phyloP scores from a whole-genome alignment of 2,329 filamentous ascomycete genomes.

The Aquanectria penicillioides region DNA sequence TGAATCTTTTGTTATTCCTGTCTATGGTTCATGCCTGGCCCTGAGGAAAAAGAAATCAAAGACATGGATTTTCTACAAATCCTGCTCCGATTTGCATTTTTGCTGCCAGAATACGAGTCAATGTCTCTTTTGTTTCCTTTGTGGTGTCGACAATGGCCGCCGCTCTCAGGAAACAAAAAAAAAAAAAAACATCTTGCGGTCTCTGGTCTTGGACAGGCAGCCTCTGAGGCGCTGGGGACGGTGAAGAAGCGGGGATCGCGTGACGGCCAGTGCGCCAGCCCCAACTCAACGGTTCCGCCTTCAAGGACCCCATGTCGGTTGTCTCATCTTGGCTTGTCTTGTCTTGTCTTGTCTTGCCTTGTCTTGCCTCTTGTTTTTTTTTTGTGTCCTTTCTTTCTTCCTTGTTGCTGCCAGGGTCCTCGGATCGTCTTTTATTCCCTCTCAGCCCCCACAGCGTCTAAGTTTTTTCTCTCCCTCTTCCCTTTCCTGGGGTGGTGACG shows the following conservation, averaged over 20 bases:
- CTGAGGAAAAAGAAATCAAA: not conserved
- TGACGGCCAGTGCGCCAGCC: constrained; percentile 23
- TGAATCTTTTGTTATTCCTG: too few relatives aligned
- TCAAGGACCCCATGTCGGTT: constrained; percentile 5
- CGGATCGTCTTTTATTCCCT: too few relatives aligned
- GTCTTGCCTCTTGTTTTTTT: not conserved
- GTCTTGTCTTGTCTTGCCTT: not conserved
- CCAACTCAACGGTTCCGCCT: constrained; percentile 24
- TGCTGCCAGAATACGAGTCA: too few relatives aligned
- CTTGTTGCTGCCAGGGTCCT: constrained; percentile 1
- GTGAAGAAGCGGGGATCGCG: constrained; percentile 28
- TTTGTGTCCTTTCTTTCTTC: not conserved
- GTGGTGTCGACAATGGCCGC: constrained; percentile 1
- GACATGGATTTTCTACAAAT: too few relatives aligned
- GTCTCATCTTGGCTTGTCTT: constrained; percentile 15
- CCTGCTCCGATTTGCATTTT: too few relatives aligned
- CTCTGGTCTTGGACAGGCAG: not conserved
- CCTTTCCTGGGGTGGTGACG: not conserved
- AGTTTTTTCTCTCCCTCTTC: not conserved
- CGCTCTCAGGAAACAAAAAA: not conserved
- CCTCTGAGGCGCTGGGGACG: constrained; percentile 1
- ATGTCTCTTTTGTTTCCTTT: too few relatives aligned
- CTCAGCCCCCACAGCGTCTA: not conserved
- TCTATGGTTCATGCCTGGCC: too few relatives aligned
- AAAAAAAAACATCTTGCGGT: not conserved